Percentiles rank a stretch among this genome's conserved stretches.
These are phyloP conservation scores for Aspergillus uvarum DNA, from an alignment of 2,329 filamentous ascomycete species.

Conservation along the genomic window DNA sequence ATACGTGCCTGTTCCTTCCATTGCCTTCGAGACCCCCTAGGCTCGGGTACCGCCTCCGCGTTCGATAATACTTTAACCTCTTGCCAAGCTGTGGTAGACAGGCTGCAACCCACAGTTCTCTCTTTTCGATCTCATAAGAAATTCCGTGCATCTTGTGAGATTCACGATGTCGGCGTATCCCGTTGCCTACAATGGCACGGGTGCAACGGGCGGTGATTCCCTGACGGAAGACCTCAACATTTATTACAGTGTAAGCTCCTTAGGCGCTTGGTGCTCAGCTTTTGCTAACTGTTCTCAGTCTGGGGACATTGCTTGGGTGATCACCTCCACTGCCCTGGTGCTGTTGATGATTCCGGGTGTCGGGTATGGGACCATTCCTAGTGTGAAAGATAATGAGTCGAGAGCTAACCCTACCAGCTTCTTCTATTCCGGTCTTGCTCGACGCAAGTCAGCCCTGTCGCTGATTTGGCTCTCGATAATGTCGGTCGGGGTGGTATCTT, in stretches of 20 bases:
- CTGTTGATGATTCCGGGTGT: slow-evolving; percentile 92
- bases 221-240: slow-evolving; percentile 73
- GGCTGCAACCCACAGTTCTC: neutral
- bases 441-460: slow-evolving; percentile 83
- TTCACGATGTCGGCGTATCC: slow-evolving; percentile 37
- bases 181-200: slow-evolving; percentile 65
- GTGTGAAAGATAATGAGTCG: neutral
- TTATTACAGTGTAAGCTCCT: slow-evolving; percentile 63
- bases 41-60: neutral
- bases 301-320: slow-evolving; percentile 80
- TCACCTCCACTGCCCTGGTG: slow-evolving; percentile 74
- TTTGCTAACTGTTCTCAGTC: slow-evolving; percentile 50
- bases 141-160: neutral
- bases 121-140: neutral
- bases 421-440: slow-evolving; percentile 89
- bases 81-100: neutral
- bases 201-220: slow-evolving; percentile 64
- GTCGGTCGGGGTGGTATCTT: slow-evolving; percentile 73
- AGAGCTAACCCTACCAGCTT: slow-evolving; percentile 54
- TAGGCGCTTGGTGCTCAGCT: neutral
- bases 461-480: slow-evolving; percentile 84
- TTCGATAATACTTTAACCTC: neutral
- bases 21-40: neutral
- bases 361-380: slow-evolving; percentile 50
- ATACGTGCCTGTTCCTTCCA: neutral